Evolutionary conservation across 208 protist genomes (phyloP).

Genomic region (Crithidia fasciculata): DNA sequence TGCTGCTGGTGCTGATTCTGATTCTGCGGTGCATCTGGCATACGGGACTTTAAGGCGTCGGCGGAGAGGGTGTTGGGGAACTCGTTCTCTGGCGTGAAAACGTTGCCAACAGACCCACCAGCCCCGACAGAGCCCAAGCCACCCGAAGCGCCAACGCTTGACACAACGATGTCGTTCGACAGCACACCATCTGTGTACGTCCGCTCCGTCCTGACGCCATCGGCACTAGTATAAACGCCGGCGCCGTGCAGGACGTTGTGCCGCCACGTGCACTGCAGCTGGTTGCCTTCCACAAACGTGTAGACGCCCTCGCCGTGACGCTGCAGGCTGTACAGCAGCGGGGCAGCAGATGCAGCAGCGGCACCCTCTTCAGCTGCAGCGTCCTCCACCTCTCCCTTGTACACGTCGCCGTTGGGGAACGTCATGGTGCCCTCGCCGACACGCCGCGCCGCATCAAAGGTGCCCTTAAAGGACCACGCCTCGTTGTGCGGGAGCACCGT

Average conservation of each 20-base stretch:
- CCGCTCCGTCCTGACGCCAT: slow-evolving; percentile 49
- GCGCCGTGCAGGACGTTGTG: slow-evolving; percentile 81
- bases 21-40: slow-evolving; percentile 15
- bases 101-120: slow-evolving; percentile 25
- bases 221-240: slow-evolving; percentile 59
- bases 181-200: slow-evolving; percentile 75
- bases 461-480: slow-evolving; percentile 49
- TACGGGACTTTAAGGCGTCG: slow-evolving; percentile 42
- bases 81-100: slow-evolving; percentile 76
- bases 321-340: slow-evolving; percentile 43
- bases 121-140: neutral
- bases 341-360: neutral
- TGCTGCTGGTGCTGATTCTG: slow-evolving; percentile 20
- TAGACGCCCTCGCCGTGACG: slow-evolving; percentile 72
- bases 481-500: slow-evolving; percentile 20
- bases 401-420: slow-evolving; percentile 78
- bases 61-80: slow-evolving; percentile 79
- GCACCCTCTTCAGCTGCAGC: slow-evolving; percentile 18
- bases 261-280: slow-evolving; percentile 75
- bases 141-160: slow-evolving; percentile 11
- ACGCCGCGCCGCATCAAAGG: slow-evolving; percentile 47
- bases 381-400: slow-evolving; percentile 66
- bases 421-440: slow-evolving; percentile 42
- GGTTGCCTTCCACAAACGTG: slow-evolving; percentile 78
- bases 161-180: neutral